Evolutionary conservation across 2,329 filamentous ascomycete genomes (phyloP).

Genomic region (Epichloe sibirici): DNA sequence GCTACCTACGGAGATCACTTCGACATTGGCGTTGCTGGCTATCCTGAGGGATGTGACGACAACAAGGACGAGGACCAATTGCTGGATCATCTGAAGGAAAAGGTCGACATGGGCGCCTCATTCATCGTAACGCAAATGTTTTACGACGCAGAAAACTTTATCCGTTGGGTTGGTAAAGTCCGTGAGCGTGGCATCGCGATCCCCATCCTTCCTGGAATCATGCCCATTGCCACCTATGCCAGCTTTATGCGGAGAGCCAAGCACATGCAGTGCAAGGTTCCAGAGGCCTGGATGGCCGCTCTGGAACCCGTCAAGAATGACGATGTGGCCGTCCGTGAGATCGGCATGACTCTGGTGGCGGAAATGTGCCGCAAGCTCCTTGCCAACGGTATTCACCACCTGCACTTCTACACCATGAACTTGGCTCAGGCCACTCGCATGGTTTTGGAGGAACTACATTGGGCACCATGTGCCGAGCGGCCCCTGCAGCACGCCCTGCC

Average conservation of each 20-base stretch:
- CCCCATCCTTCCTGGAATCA: conserved; percentile 77
- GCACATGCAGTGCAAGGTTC: conserved; percentile 81
- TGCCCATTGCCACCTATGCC: conserved; percentile 85
- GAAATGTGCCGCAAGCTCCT: conserved; percentile 83
- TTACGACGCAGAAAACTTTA: conserved; percentile 92
- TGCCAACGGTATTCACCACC: conserved; percentile 66
- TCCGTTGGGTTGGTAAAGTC: conserved; percentile 80
- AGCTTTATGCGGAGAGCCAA: conserved; percentile 82
- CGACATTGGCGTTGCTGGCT: conserved; percentile 93
- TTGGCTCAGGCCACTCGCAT: conserved; percentile 86
- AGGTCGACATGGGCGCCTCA: conserved; percentile 83
- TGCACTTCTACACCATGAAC: conserved; percentile 99
- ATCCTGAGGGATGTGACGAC: conserved; percentile 91
- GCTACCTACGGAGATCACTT: conserved; percentile 64
- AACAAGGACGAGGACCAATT: conserved; percentile 76
- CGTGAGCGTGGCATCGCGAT: conserved; percentile 73
- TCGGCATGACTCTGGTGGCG: conserved; percentile 77
- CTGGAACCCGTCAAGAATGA: conserved; percentile 95
- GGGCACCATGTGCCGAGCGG: conserved; percentile 65
- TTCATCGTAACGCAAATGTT: conserved; percentile 99
- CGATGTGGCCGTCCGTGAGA: conserved; percentile 79
- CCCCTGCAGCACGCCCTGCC: conserved; percentile 83
- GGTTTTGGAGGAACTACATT: conserved; percentile 79
- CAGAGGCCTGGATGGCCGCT: conserved; percentile 64
- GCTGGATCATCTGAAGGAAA: conserved; percentile 89